A percentile compares a stretch with the other conserved stretches of the same genome.
Conservation (phyloP, 805 yeast species). For the Cyberlindnera suaveolens region DNA sequence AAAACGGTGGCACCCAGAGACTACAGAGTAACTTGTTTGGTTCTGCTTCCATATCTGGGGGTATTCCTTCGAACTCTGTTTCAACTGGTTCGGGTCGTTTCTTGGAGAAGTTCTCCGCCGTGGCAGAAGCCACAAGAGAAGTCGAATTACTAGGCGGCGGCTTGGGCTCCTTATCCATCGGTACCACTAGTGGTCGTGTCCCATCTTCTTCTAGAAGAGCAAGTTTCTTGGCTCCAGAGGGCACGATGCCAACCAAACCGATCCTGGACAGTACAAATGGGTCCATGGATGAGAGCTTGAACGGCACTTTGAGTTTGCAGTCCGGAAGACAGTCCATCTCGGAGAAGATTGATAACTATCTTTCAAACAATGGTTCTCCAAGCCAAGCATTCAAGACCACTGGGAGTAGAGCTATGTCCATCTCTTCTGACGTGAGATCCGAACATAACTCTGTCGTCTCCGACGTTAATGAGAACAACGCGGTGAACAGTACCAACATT, state of each 20-base stretch:
- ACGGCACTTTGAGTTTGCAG: conserved; percentile 12
- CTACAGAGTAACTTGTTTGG: conserved; percentile 39
- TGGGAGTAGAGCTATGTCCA: conserved; percentile 17
- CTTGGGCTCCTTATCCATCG: conserved; percentile 33
- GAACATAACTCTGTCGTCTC: conserved; percentile 29
- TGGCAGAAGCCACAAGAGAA: conserved; percentile 66
- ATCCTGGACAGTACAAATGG: conserved; percentile 23
- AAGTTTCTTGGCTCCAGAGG: conserved; percentile 36
- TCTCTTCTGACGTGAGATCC: conserved; percentile 26
- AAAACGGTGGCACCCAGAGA: conserved; percentile 20
- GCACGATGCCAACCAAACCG: conserved; percentile 20
- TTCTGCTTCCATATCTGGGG: conserved; percentile 57
- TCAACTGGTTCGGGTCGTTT: conserved; percentile 35
- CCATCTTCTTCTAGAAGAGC: conserved; percentile 45
- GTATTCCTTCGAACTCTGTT: conserved; percentile 25
- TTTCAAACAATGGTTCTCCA: conserved; percentile 41
- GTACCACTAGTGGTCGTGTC: conserved; percentile 27
- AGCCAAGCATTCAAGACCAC: conserved; percentile 20
- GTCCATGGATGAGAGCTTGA: conserved; percentile 25
- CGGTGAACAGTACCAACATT: conserved; percentile 28
- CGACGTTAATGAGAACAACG: conserved; percentile 22
- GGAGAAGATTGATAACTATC: conserved; percentile 57
- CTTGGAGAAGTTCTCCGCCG: conserved; percentile 55
- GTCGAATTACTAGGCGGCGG: conserved; percentile 43
- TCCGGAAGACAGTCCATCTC: conserved; percentile 24